These are phyloP conservation scores for Eimeria acervulina DNA, from an alignment of 169 alveolate genomes.

Conservation along the genomic window DNA sequence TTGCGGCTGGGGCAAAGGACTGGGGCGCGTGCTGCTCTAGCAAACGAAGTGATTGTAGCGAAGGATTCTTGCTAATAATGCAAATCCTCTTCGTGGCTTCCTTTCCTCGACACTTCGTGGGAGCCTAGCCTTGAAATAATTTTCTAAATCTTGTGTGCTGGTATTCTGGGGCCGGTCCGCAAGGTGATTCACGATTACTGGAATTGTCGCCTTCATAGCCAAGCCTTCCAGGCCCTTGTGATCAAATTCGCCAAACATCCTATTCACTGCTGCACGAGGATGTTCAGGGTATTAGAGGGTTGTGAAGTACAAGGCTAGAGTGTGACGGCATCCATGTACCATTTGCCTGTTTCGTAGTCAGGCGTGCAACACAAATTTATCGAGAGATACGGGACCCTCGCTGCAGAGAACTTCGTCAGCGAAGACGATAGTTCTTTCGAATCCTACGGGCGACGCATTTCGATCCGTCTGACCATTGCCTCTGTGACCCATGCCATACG, in stretches of 20 bases:
- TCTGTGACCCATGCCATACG: neutral
- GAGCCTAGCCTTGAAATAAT: neutral
- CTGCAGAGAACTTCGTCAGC: slow-evolving; percentile 51
- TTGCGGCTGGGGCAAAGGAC: neutral
- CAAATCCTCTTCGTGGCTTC: neutral
- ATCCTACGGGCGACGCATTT: neutral
- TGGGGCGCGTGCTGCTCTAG: neutral
- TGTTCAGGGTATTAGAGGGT: neutral
- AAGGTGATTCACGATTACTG: neutral
- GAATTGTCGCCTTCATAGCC: neutral
- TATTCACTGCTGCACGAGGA: slow-evolving; percentile 20
- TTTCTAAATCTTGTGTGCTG: neutral
- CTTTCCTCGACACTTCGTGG: neutral
- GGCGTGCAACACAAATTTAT: neutral
- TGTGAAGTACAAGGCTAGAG: neutral
- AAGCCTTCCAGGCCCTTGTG: slow-evolving; percentile 38
- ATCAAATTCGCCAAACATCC: neutral
- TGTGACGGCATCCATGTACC: neutral
- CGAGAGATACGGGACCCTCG: slow-evolving; percentile 29
- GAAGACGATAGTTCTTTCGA: neutral
- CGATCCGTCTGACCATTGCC: neutral
- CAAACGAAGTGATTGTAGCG: neutral
- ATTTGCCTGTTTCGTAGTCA: neutral
- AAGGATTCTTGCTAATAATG: neutral
- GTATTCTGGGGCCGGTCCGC: neutral